Evolutionary conservation across 257 asterid species (phyloP).

Genomic region (Handroanthus guayacan): DNA sequence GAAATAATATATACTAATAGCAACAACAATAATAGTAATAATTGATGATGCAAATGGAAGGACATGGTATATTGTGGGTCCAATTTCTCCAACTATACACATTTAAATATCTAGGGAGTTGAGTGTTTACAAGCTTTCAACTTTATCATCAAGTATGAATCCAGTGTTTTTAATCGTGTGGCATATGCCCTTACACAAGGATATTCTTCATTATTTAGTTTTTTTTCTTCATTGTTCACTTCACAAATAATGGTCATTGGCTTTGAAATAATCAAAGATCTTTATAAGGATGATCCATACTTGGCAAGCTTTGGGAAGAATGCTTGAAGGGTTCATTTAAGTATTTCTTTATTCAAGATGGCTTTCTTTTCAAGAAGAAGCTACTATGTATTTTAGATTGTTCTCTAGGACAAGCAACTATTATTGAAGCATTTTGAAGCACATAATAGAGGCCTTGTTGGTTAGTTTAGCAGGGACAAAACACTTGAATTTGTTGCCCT

Average conservation of each 20-base stretch:
- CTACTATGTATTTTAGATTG: neutral
- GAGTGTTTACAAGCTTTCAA: neutral
- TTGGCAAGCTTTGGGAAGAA: neutral
- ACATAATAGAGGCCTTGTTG: too few species aligned
- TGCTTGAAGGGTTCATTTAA: neutral
- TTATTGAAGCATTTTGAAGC: too few species aligned
- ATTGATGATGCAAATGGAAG: too few species aligned
- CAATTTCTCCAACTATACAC: neutral
- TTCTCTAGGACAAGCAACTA: too few species aligned
- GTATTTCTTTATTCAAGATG: neutral
- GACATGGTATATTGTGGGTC: too few species aligned
- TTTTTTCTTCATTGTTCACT: too few species aligned
- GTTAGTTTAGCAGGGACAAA: too few species aligned
- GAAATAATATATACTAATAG: too few species aligned
- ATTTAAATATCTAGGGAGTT: neutral
- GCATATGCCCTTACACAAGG: neutral
- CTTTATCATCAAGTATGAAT: neutral
- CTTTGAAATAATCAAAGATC: neutral
- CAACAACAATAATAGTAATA: too few species aligned
- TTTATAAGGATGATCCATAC: constrained; percentile 8
- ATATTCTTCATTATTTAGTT: neutral
- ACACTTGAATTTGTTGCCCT: too few species aligned
- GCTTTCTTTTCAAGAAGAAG: neutral
- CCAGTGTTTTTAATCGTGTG: neutral
- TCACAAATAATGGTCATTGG: neutral